Evolutionary conservation across 257 asterid genomes (phyloP).

Genomic region (Ballota nigra): DNA sequence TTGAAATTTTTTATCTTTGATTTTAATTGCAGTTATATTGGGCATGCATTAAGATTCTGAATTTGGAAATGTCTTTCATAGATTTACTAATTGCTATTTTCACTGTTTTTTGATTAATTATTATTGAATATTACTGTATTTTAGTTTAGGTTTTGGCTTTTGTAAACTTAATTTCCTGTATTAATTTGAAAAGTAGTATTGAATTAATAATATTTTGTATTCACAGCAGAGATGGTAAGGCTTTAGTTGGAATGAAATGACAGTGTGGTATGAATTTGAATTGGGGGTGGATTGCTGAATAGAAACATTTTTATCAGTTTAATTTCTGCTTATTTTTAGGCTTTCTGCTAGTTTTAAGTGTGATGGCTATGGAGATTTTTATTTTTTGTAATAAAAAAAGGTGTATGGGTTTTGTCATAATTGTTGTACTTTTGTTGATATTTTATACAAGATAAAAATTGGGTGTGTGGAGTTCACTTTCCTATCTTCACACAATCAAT

Average conservation of each 20-base stretch:
- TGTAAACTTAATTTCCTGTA: background rate
- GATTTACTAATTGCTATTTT: background rate
- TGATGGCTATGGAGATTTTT: constrained; percentile 9
- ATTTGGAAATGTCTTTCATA: constrained; percentile 5
- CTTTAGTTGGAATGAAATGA: background rate
- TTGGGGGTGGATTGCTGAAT: background rate
- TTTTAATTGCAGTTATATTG: constrained; percentile 21
- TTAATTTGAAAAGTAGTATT: background rate
- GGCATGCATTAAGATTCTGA: constrained; percentile 24
- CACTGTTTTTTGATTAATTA: background rate
- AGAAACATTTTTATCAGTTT: background rate
- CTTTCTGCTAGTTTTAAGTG: constrained; percentile 9
- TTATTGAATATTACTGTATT: constrained; percentile 1
- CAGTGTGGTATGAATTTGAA: background rate
- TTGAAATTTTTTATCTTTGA: constrained; percentile 14
- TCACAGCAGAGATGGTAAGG: background rate
- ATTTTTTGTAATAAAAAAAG: too few relatives aligned
- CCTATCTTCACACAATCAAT: background rate
- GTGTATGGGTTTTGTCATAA: background rate
- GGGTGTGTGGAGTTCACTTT: background rate
- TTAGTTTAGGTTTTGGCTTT: background rate
- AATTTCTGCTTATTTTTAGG: background rate
- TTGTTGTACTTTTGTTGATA: background rate
- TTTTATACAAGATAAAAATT: background rate
- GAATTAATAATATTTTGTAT: background rate